Evolutionary conservation across 352 stramenopile genomes (phyloP).

Genomic region (Pythium guiyangense): DNA sequence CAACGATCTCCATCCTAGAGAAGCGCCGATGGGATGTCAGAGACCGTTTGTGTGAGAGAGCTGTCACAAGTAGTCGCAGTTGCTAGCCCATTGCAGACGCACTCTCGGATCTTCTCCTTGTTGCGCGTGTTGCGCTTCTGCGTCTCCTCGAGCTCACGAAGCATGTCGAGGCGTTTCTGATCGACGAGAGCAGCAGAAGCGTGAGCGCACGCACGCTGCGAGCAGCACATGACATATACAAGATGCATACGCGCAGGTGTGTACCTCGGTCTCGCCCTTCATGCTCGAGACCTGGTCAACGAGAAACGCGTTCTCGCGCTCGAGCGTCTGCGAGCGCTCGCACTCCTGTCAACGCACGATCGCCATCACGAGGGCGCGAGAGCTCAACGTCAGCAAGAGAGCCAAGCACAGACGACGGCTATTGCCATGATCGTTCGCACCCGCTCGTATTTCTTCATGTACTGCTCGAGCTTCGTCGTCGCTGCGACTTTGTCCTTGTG

Average conservation of each 20-base stretch:
- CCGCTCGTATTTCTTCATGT: constrained; percentile 79
- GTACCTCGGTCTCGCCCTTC: constrained; percentile 65
- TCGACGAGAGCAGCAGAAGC: neutral
- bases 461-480: constrained; percentile 67
- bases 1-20: constrained; percentile 56
- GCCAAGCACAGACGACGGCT: neutral
- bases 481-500: constrained; percentile 70
- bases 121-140: constrained; percentile 63
- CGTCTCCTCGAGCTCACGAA: constrained; percentile 63
- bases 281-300: constrained; percentile 65
- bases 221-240: neutral
- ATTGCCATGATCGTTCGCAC: constrained; percentile 3
- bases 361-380: neutral
- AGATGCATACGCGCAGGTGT: neutral
- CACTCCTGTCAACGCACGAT: constrained; percentile 36
- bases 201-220: neutral
- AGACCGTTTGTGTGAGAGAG: neutral
- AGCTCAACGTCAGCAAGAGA: neutral
- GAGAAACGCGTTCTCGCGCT: constrained; percentile 66
- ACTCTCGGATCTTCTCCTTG: constrained; percentile 73
- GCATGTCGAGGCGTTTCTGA: constrained; percentile 60
- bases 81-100: neutral
- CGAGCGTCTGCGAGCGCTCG: constrained; percentile 46
- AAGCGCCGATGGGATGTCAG: neutral
- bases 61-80: neutral